phyloP scores from a whole-genome alignment of 1,139 yeast genomes.

The Saccharomyces uvarum region DNA sequence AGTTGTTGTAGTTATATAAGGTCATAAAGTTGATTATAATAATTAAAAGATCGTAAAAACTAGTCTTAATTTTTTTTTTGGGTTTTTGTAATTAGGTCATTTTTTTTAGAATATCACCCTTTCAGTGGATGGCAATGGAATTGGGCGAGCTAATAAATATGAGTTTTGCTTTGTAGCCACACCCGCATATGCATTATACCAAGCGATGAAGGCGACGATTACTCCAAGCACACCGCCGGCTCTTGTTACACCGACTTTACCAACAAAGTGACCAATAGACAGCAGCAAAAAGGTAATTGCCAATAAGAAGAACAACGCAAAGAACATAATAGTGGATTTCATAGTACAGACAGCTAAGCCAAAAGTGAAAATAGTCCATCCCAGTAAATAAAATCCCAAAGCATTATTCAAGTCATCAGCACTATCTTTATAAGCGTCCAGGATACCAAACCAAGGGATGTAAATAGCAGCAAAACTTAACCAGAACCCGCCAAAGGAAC shows the following conservation, averaged over 20 bases:
- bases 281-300: slow-evolving; percentile 55
- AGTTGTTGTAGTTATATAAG: neutral
- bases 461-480: slow-evolving; percentile 65
- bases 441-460: slow-evolving; percentile 67
- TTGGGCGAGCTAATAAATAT: slow-evolving; percentile 41
- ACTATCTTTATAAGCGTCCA: slow-evolving; percentile 43
- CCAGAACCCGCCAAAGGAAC: slow-evolving; percentile 89
- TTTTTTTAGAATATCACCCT: slow-evolving; percentile 2
- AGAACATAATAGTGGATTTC: slow-evolving; percentile 75
- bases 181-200: slow-evolving; percentile 94
- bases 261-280: slow-evolving; percentile 42
- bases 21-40: neutral
- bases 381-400: slow-evolving; percentile 65
- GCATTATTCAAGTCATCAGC: slow-evolving; percentile 43
- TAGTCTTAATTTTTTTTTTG: neutral
- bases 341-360: slow-evolving; percentile 60
- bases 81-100: neutral
- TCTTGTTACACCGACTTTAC: slow-evolving; percentile 34
- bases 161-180: slow-evolving; percentile 65
- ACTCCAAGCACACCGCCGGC: slow-evolving; percentile 81
- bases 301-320: slow-evolving; percentile 56
- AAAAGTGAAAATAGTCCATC: slow-evolving; percentile 75
- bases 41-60: neutral
- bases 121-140: slow-evolving; percentile 21
- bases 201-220: slow-evolving; percentile 71